Evolutionary conservation across 148 eudicot species (phyloP).

Genomic region (Vaccinium myrtillus): DNA sequence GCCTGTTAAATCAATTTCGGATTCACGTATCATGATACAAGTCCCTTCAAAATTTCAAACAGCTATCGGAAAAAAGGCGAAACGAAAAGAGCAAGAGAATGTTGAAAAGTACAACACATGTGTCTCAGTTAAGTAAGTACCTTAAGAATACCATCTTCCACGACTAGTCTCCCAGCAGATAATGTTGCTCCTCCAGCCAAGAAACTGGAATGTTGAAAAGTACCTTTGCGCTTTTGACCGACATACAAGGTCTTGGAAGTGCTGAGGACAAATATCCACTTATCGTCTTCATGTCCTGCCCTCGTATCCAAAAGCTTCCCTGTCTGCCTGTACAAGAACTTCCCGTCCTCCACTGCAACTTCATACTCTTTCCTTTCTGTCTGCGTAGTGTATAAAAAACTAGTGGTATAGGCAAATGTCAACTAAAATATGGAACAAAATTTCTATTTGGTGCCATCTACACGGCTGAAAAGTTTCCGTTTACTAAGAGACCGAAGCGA

Average conservation of each 20-base stretch:
- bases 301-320: slow-evolving; percentile 30
- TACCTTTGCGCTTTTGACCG: slow-evolving; percentile 35
- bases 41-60: background rate
- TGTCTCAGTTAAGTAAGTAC: background rate
- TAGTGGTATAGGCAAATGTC: background rate
- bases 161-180: slow-evolving; percentile 42
- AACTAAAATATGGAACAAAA: background rate
- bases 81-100: background rate
- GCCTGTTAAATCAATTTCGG: slow-evolving; percentile 24
- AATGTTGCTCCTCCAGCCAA: slow-evolving; percentile 46
- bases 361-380: slow-evolving; percentile 38
- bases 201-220: slow-evolving; percentile 46
- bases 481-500: background rate
- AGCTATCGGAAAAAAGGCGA: background rate
- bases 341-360: slow-evolving; percentile 34
- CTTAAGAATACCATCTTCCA: slow-evolving; percentile 36
- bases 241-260: slow-evolving; percentile 33
- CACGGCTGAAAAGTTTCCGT: background rate
- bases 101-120: no score
- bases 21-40: background rate
- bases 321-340: slow-evolving; percentile 30
- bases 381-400: slow-evolving; percentile 16
- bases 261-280: slow-evolving; percentile 46
- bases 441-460: background rate
- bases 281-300: slow-evolving; percentile 23